Evolutionary conservation across 2,329 filamentous ascomycete genomes (phyloP).

Genomic region (Pestalotiopsis fici): DNA sequence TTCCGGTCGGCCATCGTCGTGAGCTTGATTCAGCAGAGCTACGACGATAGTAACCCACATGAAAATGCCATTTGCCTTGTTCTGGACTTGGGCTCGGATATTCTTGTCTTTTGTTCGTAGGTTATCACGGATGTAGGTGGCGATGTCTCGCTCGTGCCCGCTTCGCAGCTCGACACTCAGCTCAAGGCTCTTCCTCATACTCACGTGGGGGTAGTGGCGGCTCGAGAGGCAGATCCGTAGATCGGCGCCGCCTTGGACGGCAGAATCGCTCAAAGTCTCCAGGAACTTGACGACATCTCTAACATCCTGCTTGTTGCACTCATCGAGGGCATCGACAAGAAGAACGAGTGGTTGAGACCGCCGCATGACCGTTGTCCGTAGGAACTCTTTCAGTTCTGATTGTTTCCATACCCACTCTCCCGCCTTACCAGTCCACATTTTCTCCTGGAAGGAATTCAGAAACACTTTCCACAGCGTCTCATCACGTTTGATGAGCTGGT

Average conservation of each 20-base stretch:
- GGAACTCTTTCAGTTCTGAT: background rate
- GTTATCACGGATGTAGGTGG: background rate
- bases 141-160: background rate
- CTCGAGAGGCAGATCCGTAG: background rate
- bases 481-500: background rate
- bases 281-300: background rate
- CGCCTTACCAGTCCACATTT: background rate
- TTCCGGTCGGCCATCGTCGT: background rate
- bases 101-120: background rate
- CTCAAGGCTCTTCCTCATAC: too few species aligned
- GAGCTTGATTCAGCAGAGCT: background rate
- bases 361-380: background rate
- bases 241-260: background rate
- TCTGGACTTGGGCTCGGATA: background rate
- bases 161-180: too few species aligned
- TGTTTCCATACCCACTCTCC: background rate
- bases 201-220: background rate
- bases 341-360: background rate
- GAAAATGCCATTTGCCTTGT: background rate
- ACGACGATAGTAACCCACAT: background rate
- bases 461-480: background rate
- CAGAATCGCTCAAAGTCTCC: background rate
- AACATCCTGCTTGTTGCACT: background rate
- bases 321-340: background rate
- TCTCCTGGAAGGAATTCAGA: background rate